Base-by-base conservation (phyloP, 1,139 yeast species). In the Lodderomyces metapsilosis region DNA sequence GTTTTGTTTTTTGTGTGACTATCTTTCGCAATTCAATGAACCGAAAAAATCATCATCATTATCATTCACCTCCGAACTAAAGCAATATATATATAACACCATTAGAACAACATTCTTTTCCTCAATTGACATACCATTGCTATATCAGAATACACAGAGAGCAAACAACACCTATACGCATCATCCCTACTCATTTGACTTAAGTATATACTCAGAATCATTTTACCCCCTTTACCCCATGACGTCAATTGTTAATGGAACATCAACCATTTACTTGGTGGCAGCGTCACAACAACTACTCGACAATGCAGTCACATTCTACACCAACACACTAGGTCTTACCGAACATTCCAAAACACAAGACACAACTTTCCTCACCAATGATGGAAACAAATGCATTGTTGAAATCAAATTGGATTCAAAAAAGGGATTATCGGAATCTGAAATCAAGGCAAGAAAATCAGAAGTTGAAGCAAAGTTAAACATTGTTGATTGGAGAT, bases 401-500 rank as follows among this genome's bases (percentile, higher is more conserved):
- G 48, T 73, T 18, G 56, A 62, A 23, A 51, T 71, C 24, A 49
- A 56, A 32, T 47, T 68, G 9, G 49, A 48, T 40, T 37, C 56
- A 1, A 44, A 62, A 11, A 52, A 57, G 52, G 73, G 47, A 56
- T 62, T 37, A 8, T 43, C 70, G 0, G 48, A 55, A 1, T 61
- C 57, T 2, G 59, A 60, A 37, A 63, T 74, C 30, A 47, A 48
- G 1, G 37, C 42, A 2, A 59, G 59, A 34, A 57, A 57, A 16
- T 50, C 47, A 8, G 50, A 55, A 21, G 56, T 74, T 39, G 38
- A 52, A 10, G 43, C 52, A 12, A 62, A 62, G 39, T 57, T 65
- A 41, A 51, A 54, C 38, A 51, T 59, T 27, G 56, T 67, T 40
- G 84, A 79, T 57, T 76, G 82, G 78, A 62, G 84, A 49, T 64